Evolutionary conservation across 116 monocot genomes (phyloP).

Genomic region (Dioscorea cayenensis): DNA sequence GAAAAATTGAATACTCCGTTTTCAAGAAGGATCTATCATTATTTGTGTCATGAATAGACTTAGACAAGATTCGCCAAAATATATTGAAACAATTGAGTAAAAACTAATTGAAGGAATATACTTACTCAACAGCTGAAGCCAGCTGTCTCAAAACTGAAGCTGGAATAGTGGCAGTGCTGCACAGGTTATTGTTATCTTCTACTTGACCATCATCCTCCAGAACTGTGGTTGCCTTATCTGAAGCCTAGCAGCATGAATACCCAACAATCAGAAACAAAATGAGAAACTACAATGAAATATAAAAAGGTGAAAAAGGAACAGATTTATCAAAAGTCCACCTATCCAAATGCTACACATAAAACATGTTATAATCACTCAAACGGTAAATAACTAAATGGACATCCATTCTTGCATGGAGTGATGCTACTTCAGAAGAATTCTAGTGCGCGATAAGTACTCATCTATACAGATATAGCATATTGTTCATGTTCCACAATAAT

Average conservation of each 20-base stretch:
- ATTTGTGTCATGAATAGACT: not conserved
- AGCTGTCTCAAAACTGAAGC: conserved; percentile 45
- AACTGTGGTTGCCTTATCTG: conserved; percentile 10
- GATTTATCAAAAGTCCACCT: not conserved
- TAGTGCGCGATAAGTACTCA: too few species aligned
- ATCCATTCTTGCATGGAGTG: too few species aligned
- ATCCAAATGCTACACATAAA: not conserved
- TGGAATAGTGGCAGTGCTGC: conserved; percentile 41
- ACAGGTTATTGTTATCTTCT: conserved; percentile 4
- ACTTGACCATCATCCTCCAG: conserved; percentile 13
- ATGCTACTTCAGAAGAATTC: too few species aligned
- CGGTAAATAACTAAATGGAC: too few species aligned
- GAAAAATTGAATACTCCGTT: not conserved
- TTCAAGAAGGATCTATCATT: not conserved
- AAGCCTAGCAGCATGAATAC: conserved; percentile 14
- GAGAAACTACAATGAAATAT: not conserved
- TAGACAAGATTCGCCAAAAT: not conserved
- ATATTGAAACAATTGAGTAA: not conserved
- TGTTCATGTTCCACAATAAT: too few species aligned
- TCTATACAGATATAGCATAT: too few species aligned
- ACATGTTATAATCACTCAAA: too few species aligned
- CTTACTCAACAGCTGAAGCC: conserved; percentile 56
- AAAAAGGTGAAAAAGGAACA: not conserved
- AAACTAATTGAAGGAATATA: not conserved
- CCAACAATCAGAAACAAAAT: not conserved